Conservation (phyloP, 2,329 filamentous ascomycete species). For the Tolypocladium nubicola region DNA sequence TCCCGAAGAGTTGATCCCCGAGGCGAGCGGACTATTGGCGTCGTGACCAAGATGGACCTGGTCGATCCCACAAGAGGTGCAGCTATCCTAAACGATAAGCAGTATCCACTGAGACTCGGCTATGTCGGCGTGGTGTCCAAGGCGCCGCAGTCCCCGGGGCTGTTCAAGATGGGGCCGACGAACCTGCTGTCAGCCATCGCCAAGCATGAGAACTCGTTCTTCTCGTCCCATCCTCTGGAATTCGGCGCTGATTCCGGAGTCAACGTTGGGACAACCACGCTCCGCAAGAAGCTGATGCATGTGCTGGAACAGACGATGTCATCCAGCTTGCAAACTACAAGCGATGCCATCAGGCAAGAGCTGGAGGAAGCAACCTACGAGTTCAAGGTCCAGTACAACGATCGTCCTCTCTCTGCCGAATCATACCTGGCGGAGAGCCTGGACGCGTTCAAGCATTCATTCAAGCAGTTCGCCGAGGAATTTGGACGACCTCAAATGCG, state of each 20-base stretch:
- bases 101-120: slow-evolving; percentile 88
- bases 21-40: slow-evolving; percentile 91
- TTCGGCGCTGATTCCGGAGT: slow-evolving; percentile 67
- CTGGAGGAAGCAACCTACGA: slow-evolving; percentile 95
- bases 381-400: slow-evolving; percentile 99
- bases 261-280: slow-evolving; percentile 69
- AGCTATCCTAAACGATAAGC: slow-evolving; percentile 72
- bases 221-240: slow-evolving; percentile 70
- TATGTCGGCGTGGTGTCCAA: slow-evolving; percentile 93
- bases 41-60: slow-evolving; percentile 99
- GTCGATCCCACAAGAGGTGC: slow-evolving; percentile 75
- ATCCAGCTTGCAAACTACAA: slow-evolving; percentile 76
- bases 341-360: slow-evolving; percentile 87
- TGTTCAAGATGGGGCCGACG: slow-evolving; percentile 74
- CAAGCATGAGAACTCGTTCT: slow-evolving; percentile 82
- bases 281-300: slow-evolving; percentile 94
- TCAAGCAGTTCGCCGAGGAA: slow-evolving; percentile 82
- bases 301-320: slow-evolving; percentile 97
- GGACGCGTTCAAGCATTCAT: slow-evolving; percentile 94
- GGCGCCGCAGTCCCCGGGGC: slow-evolving; percentile 55
- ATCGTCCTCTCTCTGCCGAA: slow-evolving; percentile 86
- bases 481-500: slow-evolving; percentile 88
- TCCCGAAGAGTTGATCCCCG: slow-evolving; percentile 87
- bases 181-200: slow-evolving; percentile 74
- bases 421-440: slow-evolving; percentile 93